Evolutionary conservation across 768 basidiomycete genomes (phyloP).

Genomic region (Rhodotorula graminis): DNA sequence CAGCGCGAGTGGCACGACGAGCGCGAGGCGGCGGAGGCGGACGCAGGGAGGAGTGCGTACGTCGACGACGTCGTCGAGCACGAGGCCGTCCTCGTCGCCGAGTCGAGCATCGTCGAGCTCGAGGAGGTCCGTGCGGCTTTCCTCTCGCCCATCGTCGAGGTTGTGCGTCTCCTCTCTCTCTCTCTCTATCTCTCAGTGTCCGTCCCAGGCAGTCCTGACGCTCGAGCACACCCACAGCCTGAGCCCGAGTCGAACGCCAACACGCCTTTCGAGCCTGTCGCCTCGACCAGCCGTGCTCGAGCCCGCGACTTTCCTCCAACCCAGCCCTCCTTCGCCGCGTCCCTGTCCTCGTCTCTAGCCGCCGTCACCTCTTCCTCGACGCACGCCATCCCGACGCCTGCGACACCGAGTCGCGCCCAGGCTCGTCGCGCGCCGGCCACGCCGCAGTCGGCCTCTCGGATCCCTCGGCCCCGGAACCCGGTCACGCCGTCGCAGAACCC

Average conservation of each 20-base stretch:
- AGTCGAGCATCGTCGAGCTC: slow-evolving; percentile 5
- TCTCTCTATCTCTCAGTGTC: too few relatives aligned
- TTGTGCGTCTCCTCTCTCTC: slow-evolving; percentile 9
- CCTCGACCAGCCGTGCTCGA: not conserved
- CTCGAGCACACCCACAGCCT: slow-evolving; percentile 5
- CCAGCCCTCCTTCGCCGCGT: slow-evolving; percentile 4
- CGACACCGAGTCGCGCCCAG: not conserved
- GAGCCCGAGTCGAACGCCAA: slow-evolving; percentile 33
- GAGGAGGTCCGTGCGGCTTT: slow-evolving; percentile 2
- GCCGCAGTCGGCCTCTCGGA: slow-evolving; percentile 1
- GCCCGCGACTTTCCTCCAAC: slow-evolving; percentile 3
- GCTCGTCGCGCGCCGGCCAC: slow-evolving; percentile 1
- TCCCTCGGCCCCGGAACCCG: slow-evolving; percentile 26
- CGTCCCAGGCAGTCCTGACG: not conserved
- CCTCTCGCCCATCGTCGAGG: slow-evolving; percentile 28
- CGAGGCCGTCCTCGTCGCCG: not conserved
- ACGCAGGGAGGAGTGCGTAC: not conserved
- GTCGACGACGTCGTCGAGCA: not conserved
- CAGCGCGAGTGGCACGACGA: not conserved
- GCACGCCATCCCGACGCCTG: slow-evolving; percentile 2
- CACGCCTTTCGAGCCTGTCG: slow-evolving; percentile 6
- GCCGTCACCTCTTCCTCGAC: not conserved
- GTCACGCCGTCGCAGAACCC: slow-evolving; percentile 23
- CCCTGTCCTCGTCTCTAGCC: not conserved
- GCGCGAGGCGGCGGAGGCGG: not conserved